Evolutionary conservation across 2,329 filamentous ascomycete genomes (phyloP), one percentile per base, ranked within the genome.

Genomic region (Pseudogymnoascus sp.): DNA sequence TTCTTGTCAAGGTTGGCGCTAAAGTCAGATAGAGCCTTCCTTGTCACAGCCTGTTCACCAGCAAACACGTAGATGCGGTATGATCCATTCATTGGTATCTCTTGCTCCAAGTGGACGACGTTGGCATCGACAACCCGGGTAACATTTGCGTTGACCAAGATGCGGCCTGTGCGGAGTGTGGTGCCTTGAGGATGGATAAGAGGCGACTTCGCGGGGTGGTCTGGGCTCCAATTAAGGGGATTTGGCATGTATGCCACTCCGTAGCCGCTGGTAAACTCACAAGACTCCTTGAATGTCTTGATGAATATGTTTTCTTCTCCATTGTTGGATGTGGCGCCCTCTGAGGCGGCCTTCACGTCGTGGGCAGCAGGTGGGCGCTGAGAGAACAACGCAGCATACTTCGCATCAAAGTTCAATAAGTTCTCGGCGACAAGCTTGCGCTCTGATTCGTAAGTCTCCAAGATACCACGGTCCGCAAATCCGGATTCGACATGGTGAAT

Each of bases 251-350:
- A 96, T 31, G 87, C 88, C 21, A 96, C 91, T 64, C 93, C 93
- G 73, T 96, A 96, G 63, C 93, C 93, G 67, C 89, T 92, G 9
- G 92, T 96, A 75, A 96, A 96, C 71, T 95, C 91, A 79, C 92
- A 96, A 31, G 87, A 86, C 63, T 90, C 90, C 74, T 96, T 96
- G 81, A 96, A 96, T 0, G 88, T 91, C 77, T 88, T 88, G 72
- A 96, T 85, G 73, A 97, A 96, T 9, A 89, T 86, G 71, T 93
- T 93, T 64, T 90, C 87, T 55, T 85, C 80, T 3, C 73, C 71
- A 4, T 65, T 67, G 1, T 63, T 60, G 3, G 71, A 69, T n/a
- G 61, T 59, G 2, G 60, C 70, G 23, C 64, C 67, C 68, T 70
- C 65, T 7, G 83, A 83, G 2, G 90, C 90, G 31, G 85, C 85